phyloP scores from a whole-genome alignment of 345 rosid species.

The Eucalyptus regnans region DNA sequence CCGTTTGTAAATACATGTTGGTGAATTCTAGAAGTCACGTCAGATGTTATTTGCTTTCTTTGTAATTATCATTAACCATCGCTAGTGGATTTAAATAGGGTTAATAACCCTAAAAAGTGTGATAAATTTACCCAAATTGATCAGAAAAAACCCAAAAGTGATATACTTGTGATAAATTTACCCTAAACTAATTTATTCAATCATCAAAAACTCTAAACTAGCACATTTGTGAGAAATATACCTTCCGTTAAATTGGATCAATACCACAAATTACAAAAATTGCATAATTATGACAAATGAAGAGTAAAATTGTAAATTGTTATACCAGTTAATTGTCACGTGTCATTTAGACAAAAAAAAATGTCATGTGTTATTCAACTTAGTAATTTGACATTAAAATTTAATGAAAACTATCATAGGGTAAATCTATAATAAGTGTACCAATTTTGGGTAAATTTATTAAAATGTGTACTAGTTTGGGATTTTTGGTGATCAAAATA shows the following conservation, averaged over 20 bases:
- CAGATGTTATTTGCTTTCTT: too few species aligned
- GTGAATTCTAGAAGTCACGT: too few species aligned
- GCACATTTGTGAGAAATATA: too few species aligned
- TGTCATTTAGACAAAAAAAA: too few species aligned
- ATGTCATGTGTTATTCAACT: accelerated
- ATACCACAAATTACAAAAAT: accelerated
- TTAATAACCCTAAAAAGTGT: too few species aligned
- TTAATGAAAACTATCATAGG: accelerated
- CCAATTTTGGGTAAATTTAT: accelerated
- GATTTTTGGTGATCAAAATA: accelerated
- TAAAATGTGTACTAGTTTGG: accelerated
- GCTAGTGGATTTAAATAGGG: accelerated
- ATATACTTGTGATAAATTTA: accelerated
- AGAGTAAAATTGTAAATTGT: accelerated
- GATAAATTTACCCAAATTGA: too few species aligned
- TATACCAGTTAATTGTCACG: accelerated
- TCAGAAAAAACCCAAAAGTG: too few species aligned
- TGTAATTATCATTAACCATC: too few species aligned
- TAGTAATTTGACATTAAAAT: accelerated
- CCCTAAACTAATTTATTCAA: too few species aligned
- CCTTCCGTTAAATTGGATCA: accelerated
- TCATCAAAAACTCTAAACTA: accelerated
- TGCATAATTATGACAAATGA: accelerated
- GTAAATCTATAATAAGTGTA: accelerated
- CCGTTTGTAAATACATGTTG: neutral